phyloP scores from a whole-genome alignment of 164 flowering plant genomes.

The Pachysandra terminalis region DNA sequence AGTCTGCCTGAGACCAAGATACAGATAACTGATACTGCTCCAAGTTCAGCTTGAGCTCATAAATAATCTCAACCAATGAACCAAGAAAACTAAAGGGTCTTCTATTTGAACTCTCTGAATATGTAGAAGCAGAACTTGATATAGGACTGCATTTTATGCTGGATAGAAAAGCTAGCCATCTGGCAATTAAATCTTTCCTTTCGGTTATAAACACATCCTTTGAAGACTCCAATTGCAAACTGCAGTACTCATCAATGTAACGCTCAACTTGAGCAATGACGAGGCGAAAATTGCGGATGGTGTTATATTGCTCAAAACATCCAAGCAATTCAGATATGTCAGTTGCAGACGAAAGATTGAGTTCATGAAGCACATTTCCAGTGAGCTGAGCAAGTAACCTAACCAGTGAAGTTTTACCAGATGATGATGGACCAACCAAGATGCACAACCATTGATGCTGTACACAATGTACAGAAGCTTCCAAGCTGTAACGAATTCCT shows the following conservation, averaged over 20 bases:
- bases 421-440: constrained; percentile 83
- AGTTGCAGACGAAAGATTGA: constrained; percentile 84
- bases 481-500: constrained; percentile 61
- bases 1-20: constrained; percentile 51
- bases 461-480: constrained; percentile 72
- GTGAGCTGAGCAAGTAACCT: constrained; percentile 79
- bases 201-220: constrained; percentile 26
- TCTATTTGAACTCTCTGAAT: constrained; percentile 32
- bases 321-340: constrained; percentile 97
- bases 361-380: constrained; percentile 75
- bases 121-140: constrained; percentile 22
- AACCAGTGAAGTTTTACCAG: constrained; percentile 90
- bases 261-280: constrained; percentile 54
- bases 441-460: constrained; percentile 77
- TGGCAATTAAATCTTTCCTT: constrained; percentile 32
- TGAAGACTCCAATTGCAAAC: constrained; percentile 41
- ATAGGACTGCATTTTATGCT: constrained; percentile 18
- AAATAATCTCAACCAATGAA: constrained; percentile 52
- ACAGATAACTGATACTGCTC: constrained; percentile 28
- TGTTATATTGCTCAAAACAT: constrained; percentile 88
- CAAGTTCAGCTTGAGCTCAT: constrained; percentile 34
- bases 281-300: constrained; percentile 50
- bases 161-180: constrained; percentile 60
- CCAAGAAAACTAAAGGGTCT: constrained; percentile 28
- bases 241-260: constrained; percentile 54